Evolutionary conservation across 2,329 filamentous ascomycete genomes (phyloP).

Genomic region (Colletotrichum melonis): DNA sequence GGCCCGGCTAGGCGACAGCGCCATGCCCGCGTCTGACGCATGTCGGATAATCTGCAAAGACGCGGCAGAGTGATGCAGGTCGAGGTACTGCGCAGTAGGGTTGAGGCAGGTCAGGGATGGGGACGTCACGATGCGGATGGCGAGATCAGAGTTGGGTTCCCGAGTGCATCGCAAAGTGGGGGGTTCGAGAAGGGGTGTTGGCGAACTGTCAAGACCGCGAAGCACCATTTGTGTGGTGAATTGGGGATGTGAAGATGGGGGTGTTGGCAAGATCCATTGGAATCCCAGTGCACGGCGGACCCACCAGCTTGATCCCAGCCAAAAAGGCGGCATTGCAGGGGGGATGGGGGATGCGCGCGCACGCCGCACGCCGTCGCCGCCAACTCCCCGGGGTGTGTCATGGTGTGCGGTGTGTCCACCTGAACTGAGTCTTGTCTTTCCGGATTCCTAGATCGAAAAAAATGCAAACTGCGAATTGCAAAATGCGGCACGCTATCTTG

Average conservation of each 20-base stretch:
- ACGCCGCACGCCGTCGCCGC: no score
- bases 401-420: background rate
- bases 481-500: conserved; percentile 11
- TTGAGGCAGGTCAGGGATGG: background rate
- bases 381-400: background rate
- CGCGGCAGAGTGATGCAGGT: conserved; percentile 23
- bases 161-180: background rate
- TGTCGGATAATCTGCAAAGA: conserved; percentile 2
- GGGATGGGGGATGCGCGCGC: background rate
- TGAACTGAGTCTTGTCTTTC: background rate
- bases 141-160: background rate
- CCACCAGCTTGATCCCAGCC: background rate
- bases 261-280: background rate
- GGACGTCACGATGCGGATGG: background rate
- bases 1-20: background rate
- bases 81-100: background rate
- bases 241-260: background rate
- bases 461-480: background rate
- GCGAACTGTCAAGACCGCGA: background rate
- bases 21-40: background rate
- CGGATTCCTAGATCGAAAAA: background rate
- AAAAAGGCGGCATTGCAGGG: background rate
- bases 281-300: background rate
- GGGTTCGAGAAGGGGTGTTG: background rate
- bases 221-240: background rate